Conservation (phyloP, 192 early-diverging fungal genomes). For the Coemansia sp. region DNA sequence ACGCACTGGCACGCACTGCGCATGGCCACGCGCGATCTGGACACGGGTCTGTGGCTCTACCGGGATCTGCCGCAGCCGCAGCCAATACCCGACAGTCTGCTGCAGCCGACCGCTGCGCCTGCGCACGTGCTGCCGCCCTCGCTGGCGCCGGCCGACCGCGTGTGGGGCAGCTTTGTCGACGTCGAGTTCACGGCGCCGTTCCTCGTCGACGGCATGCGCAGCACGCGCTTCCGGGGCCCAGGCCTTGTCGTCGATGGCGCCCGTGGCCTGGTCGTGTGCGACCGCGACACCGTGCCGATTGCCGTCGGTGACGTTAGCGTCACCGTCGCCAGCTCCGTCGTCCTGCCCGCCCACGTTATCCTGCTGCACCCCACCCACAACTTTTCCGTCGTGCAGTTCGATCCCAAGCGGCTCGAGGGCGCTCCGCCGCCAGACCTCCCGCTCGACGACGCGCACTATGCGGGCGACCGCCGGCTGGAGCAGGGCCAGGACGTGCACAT, state of each 20-base stretch:
- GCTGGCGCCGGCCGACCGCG: slow-evolving; percentile 63
- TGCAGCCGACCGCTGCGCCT: background rate
- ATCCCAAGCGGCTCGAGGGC: slow-evolving; percentile 64
- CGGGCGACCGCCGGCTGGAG: slow-evolving; percentile 27
- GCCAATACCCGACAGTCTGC: background rate
- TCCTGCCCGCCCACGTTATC: slow-evolving; percentile 75
- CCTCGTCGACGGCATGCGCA: slow-evolving; percentile 72
- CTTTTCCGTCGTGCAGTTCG: slow-evolving; percentile 79
- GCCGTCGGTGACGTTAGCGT: slow-evolving; percentile 82
- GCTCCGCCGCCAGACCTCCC: slow-evolving; percentile 68
- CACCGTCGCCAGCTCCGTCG: slow-evolving; percentile 86
- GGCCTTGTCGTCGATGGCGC: slow-evolving; percentile 72
- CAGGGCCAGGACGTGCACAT: slow-evolving; percentile 60
- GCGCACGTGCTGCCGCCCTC: slow-evolving; percentile 57
- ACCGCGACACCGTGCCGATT: slow-evolving; percentile 86
- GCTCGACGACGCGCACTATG: slow-evolving; percentile 34
- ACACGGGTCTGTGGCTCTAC: slow-evolving; percentile 81
- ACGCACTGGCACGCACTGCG: slow-evolving; percentile 85
- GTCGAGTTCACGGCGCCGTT: slow-evolving; percentile 81
- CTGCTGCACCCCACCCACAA: slow-evolving; percentile 92
- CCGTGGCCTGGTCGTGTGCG: slow-evolving; percentile 76
- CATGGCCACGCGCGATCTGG: slow-evolving; percentile 71
- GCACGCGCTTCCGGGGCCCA: slow-evolving; percentile 59
- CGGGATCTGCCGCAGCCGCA: slow-evolving; percentile 59
- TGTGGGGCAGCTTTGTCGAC: slow-evolving; percentile 81